Base-by-base conservation (phyloP, 1,284 basidiomycete genomes). In the Cystobasidiaceae sp. region DNA sequence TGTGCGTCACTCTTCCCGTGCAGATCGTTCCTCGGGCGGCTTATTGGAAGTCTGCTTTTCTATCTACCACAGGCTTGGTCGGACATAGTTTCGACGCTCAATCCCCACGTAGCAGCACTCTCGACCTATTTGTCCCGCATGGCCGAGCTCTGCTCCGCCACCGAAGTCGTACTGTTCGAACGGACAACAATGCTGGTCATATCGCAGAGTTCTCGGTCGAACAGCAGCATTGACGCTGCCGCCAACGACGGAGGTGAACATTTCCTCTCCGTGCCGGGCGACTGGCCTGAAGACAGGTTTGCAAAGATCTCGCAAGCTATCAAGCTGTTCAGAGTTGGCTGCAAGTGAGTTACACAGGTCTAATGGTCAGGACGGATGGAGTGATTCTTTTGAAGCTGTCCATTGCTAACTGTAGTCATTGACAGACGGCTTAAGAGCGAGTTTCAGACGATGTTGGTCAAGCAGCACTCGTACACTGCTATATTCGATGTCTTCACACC, bases 131-230 rank as follows among this genome's bases (percentile, higher is more conserved):
- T 99, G 6, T 83, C 86, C 9, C 88, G 86, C 51, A 86, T 98
- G 66, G 88, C 92, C 11, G 82, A 85, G 49, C 86, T 90, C 1
- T 92, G 90, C 74, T 87, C 84, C 66, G 93, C 93, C 2, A 87
- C 87, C 1, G 96, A 99, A 77, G 91, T 93, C 55, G 87, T 98
- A 67, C 84, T 97, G 25, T 98, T 99, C 73, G 96, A 99, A 77
- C 86, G 89, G 56, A 93, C 92, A 2, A 98, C 96, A 17, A 98
- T 98, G 79, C 86, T 99, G 52, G 92, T 97, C 70, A 93, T 98
- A 70, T 91, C 90, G 3, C 72, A 73, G 37, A 50, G 39, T 33
- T 41, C 41, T 17, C 45, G 25, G 13, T 27, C n/a, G 11, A 49
- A 48, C 7, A 48, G 48, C 32, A 50, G 21, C 45, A 30, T 46